These are phyloP conservation scores for Yamadazyma blattariae DNA, from an alignment of 1,139 yeast species.

Conservation along the genomic window DNA sequence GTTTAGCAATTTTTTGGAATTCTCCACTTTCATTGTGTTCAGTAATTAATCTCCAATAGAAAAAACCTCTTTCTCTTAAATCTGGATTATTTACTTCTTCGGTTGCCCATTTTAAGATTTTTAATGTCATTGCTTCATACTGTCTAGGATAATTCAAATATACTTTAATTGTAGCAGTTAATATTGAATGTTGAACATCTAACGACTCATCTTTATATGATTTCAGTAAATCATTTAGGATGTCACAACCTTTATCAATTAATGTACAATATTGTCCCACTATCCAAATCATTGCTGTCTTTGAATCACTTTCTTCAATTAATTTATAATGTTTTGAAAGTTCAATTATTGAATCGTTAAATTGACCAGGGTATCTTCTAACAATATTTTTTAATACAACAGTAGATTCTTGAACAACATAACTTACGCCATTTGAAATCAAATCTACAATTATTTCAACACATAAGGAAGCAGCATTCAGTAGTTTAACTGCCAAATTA, in stretches of 20 bases:
- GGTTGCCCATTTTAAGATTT: slow-evolving; percentile 66
- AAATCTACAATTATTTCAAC: slow-evolving; percentile 61
- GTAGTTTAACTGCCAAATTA: slow-evolving; percentile 74
- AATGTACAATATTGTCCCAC: slow-evolving; percentile 66
- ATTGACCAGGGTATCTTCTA: slow-evolving; percentile 63
- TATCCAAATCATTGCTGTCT: slow-evolving; percentile 80
- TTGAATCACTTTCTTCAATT: slow-evolving; percentile 77
- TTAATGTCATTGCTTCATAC: slow-evolving; percentile 58
- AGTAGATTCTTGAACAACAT: slow-evolving; percentile 77
- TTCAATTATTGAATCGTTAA: slow-evolving; percentile 36
- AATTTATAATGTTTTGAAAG: slow-evolving; percentile 44
- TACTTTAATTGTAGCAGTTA: slow-evolving; percentile 73
- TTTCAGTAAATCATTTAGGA: slow-evolving; percentile 45
- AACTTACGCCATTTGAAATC: slow-evolving; percentile 64
- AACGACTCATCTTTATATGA: slow-evolving; percentile 58
- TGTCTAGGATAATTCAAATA: slow-evolving; percentile 56
- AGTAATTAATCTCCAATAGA: slow-evolving; percentile 81
- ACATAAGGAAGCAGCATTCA: slow-evolving; percentile 56
- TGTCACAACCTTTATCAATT: slow-evolving; percentile 44
- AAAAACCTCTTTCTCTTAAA: slow-evolving; percentile 77
- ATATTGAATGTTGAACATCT: slow-evolving; percentile 70
- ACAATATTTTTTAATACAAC: slow-evolving; percentile 75
- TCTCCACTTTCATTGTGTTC: slow-evolving; percentile 26
- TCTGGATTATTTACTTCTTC: slow-evolving; percentile 79
- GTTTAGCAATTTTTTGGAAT: slow-evolving; percentile 45